Base-by-base conservation (phyloP, 139 green algal genomes). In the Parachlorella kessleri region DNA sequence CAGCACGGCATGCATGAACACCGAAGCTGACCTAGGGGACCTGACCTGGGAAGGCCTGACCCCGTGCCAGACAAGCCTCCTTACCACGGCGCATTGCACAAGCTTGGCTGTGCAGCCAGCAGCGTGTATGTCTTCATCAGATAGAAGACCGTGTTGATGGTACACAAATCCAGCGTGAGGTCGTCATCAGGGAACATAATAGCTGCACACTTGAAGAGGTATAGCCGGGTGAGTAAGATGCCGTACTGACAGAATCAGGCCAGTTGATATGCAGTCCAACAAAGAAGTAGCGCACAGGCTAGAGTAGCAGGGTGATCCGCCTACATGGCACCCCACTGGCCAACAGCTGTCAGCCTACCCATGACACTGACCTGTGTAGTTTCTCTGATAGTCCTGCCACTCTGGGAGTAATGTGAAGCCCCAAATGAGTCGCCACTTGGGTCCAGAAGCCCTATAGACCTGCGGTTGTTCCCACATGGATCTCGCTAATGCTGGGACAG, bases 371-470 rank as follows among this genome's bases (percentile, higher is more conserved):
- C 48, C 48, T 59, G 48, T 75, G 74, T 79, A 79, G n/a, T 42
- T 10, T 14, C 41, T 6, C 18, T 21, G n/a, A 18, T 54, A 66
- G 38, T 73, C 14, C 74, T 53, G 7, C 74, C 74, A 79, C 63
- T 79, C 74, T 3, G n/a, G 39, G 38, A 79, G 74, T 59, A 79
- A 59, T 3, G 74, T 79, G 74, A 79, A 79, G 1, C 63, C 28
- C 18, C 48, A 79, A 24, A 30, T 38, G 59, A 84, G 71, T 53
- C 71, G 70, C 79, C 79, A 84, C 59, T 84, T 84, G 39, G 79
- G 71, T 1, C 79, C 79, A 1, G 4, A 3, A 26, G 36, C 69
- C 6, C 30, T 14, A 24, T 75, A 75, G 26, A 83, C 48, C 36
- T 59, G 48, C 48, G 21, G 48, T 59, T 59, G 48, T 28, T 18